phyloP scores from a whole-genome alignment of 345 rosid genomes.

The Brassica cretica region DNA sequence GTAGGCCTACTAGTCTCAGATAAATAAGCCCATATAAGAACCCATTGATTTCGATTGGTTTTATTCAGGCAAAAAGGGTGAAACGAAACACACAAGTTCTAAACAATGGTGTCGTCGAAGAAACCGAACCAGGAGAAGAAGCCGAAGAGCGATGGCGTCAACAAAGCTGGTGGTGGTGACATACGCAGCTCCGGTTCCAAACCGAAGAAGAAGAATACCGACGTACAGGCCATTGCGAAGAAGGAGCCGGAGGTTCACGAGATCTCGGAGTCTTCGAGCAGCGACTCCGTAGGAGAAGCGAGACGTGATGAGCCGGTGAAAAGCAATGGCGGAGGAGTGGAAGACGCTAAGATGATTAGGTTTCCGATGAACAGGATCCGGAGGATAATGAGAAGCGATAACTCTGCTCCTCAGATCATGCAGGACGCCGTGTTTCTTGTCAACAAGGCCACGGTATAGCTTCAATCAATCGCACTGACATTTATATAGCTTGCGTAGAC shows the following conservation, averaged over 20 bases:
- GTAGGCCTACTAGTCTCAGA: background rate
- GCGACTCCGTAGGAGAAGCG: background rate
- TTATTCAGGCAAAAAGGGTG: background rate
- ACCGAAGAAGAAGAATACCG: slow-evolving; percentile 19
- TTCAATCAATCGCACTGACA: background rate
- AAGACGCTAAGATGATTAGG: slow-evolving; percentile 45
- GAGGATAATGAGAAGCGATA: slow-evolving; percentile 63
- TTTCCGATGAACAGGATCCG: slow-evolving; percentile 75
- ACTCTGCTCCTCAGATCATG: slow-evolving; percentile 40
- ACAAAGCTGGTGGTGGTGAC: background rate
- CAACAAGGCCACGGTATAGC: slow-evolving; percentile 77
- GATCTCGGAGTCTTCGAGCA: slow-evolving; percentile 37
- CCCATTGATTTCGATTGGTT: background rate
- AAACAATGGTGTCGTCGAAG: slow-evolving; percentile 41
- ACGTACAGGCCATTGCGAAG: background rate
- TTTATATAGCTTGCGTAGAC: background rate
- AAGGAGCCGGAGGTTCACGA: slow-evolving; percentile 28
- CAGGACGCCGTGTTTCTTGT: slow-evolving; percentile 74
- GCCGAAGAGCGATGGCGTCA: slow-evolving; percentile 24
- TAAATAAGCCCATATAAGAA: background rate
- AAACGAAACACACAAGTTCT: background rate
- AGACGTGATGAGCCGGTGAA: slow-evolving; percentile 10
- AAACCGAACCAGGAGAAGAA: slow-evolving; percentile 33
- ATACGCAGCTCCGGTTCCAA: slow-evolving; percentile 16
- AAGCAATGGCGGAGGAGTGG: slow-evolving; percentile 30